Percentiles rank a stretch among this genome's conserved stretches.
These are phyloP conservation scores for Olyra latifolia DNA, from an alignment of 176 grass and related monocot species.

Conservation along the genomic window DNA sequence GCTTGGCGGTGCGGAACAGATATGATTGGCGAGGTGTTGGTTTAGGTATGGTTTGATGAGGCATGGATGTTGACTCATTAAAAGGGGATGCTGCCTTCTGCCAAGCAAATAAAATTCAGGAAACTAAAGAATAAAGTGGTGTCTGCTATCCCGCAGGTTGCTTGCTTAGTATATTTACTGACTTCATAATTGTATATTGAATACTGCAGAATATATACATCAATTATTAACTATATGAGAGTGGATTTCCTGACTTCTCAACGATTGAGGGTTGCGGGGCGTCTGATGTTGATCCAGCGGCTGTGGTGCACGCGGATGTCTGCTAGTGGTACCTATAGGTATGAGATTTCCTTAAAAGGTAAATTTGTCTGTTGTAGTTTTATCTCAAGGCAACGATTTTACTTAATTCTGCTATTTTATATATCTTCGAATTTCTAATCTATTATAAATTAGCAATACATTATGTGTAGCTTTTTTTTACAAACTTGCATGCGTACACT, in stretches of 20 bases:
- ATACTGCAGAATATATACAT: not conserved
- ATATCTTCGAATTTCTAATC: not conserved
- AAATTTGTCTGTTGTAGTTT: not conserved
- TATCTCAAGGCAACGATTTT: not conserved
- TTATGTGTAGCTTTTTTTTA: not conserved
- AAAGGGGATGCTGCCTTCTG: constrained; percentile 35
- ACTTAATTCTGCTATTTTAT: not conserved
- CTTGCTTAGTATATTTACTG: not conserved
- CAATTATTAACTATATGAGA: too few relatives aligned
- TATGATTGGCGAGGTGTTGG: constrained; percentile 28
- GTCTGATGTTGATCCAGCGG: too few relatives aligned
- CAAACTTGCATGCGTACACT: not conserved
- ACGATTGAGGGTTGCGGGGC: too few relatives aligned
- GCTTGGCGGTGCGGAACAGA: constrained; percentile 28
- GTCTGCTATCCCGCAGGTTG: not conserved
- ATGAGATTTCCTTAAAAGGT: not conserved
- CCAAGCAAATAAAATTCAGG: constrained; percentile 36
- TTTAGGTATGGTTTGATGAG: constrained; percentile 61
- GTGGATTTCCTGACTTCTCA: too few relatives aligned
- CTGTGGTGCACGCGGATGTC: too few relatives aligned
- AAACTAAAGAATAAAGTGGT: not conserved
- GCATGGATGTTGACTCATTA: constrained; percentile 63
- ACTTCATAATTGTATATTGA: constrained; percentile 6
- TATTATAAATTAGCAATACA: not conserved
- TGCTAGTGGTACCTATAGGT: not conserved